Evolutionary conservation across 331 rosid genomes (phyloP).

Genomic region (Dryas integrifolia): DNA sequence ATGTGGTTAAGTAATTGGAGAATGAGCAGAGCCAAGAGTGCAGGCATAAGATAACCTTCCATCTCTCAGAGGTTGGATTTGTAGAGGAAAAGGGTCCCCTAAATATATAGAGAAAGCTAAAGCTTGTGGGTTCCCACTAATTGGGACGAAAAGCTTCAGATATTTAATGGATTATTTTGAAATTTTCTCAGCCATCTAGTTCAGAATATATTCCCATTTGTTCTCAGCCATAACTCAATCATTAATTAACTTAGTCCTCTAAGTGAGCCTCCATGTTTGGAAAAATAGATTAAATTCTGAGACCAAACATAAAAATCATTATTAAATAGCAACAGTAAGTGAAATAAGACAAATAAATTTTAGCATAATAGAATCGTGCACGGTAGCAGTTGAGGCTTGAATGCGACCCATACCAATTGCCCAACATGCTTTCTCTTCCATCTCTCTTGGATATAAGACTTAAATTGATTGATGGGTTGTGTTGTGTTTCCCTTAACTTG

Average conservation of each 20-base stretch:
- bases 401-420: neutral
- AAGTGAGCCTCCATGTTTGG: neutral
- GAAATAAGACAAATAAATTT: neutral
- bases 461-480: neutral
- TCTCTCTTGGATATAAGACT: neutral
- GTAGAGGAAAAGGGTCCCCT: neutral
- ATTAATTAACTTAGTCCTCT: neutral
- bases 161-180: neutral
- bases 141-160: neutral
- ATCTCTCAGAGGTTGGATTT: conserved; percentile 9
- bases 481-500: neutral
- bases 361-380: neutral
- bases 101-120: neutral
- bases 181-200: neutral
- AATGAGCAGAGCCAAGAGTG: conserved; percentile 12
- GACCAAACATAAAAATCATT: neutral
- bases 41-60: conserved; percentile 13
- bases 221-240: neutral
- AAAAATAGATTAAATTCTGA: neutral
- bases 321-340: neutral
- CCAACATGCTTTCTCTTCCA: neutral
- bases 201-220: neutral
- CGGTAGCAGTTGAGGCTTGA: neutral
- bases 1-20: conserved; percentile 14
- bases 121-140: neutral